These are phyloP conservation scores for Lathyrus tuberosus DNA, from an alignment of 306 rosid species.

Conservation along the genomic window DNA sequence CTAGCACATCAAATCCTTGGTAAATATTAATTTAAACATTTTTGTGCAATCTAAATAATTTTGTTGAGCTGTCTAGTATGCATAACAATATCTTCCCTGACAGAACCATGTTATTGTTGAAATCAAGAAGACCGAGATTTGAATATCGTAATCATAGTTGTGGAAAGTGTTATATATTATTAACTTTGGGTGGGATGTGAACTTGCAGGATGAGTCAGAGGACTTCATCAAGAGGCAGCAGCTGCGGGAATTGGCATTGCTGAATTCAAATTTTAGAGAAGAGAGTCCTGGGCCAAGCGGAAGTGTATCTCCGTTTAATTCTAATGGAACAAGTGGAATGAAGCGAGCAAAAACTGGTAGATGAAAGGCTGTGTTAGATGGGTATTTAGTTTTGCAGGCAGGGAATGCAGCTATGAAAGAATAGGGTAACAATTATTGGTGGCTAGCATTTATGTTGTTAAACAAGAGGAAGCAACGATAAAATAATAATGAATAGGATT, in stretches of 20 bases:
- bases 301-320: slow-evolving; percentile 84
- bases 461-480: slow-evolving; percentile 36
- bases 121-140: slow-evolving; percentile 19
- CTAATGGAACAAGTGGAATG: slow-evolving; percentile 92
- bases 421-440: slow-evolving; percentile 62
- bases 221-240: slow-evolving; percentile 88
- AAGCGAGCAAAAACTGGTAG: slow-evolving; percentile 92
- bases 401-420: slow-evolving; percentile 49
- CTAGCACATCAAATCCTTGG: slow-evolving; percentile 11
- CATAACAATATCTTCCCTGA: slow-evolving; percentile 17
- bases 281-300: slow-evolving; percentile 92
- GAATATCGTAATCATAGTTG: slow-evolving; percentile 1
- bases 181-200: slow-evolving; percentile 29
- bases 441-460: slow-evolving; percentile 51
- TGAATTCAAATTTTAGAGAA: slow-evolving; percentile 85
- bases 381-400: slow-evolving; percentile 30
- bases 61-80: neutral
- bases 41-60: slow-evolving; percentile 17
- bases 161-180: slow-evolving; percentile 5
- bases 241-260: slow-evolving; percentile 81
- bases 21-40: slow-evolving; percentile 10
- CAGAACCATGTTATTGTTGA: slow-evolving; percentile 29
- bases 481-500: slow-evolving; percentile 57
- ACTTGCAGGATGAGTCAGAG: slow-evolving; percentile 81
- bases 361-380: slow-evolving; percentile 45